phyloP scores from a whole-genome alignment of 2,329 filamentous ascomycete species.

The Colletotrichum destructivum region DNA sequence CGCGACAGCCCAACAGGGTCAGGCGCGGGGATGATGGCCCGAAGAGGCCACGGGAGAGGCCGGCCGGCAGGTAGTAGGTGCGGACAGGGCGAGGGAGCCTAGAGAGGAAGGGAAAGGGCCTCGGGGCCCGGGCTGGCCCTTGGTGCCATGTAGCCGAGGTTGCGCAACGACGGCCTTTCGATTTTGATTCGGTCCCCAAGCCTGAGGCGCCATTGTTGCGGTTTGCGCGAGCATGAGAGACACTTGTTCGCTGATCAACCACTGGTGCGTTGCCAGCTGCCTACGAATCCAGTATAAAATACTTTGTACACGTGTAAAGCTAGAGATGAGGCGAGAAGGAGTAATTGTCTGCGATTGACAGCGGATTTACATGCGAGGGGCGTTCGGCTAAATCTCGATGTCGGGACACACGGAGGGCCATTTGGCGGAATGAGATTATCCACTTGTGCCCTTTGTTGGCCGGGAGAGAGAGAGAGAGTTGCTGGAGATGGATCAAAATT shows the following conservation, averaged over 20 bases:
- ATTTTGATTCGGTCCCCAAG: constrained; percentile 16
- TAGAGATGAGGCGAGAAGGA: constrained; percentile 3
- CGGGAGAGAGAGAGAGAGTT: constrained; percentile 31
- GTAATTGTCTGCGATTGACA: constrained; percentile 30
- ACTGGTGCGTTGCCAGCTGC: not conserved
- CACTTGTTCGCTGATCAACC: constrained; percentile 19
- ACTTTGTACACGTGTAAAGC: too few relatives aligned
- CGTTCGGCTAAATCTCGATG: constrained; percentile 22
- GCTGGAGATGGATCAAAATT: constrained; percentile 32
- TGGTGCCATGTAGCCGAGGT: constrained; percentile 35
- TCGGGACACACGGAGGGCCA: constrained; percentile 27
- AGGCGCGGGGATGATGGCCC: constrained; percentile 19
- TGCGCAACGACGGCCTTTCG: constrained; percentile 4
- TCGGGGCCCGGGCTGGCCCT: not conserved
- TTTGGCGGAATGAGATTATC: constrained; percentile 36
- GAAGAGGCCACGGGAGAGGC: constrained; percentile 23
- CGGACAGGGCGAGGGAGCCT: constrained; percentile 20
- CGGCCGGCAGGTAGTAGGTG: not conserved
- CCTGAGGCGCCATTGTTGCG: constrained; percentile 9
- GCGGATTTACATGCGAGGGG: not conserved
- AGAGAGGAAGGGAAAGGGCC: not conserved
- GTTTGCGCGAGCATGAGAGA: not conserved
- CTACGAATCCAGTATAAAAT: too few relatives aligned
- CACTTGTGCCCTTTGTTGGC: constrained; percentile 32
- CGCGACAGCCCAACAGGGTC: constrained; percentile 8